Conservation (phyloP, 305 asterid genomes). For the Fraxinus latifolia region DNA sequence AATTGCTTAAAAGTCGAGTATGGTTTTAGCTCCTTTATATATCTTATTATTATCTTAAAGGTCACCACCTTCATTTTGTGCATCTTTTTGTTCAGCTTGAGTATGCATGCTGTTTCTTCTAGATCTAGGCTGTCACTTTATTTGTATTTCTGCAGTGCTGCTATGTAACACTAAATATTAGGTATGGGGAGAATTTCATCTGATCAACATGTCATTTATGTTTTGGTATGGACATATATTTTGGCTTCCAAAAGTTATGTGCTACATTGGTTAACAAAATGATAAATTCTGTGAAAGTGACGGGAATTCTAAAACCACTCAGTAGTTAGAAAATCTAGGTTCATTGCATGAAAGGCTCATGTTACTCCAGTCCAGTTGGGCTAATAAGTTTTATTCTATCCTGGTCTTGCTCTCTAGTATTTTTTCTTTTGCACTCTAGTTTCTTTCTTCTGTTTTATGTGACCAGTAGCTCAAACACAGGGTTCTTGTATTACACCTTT, state of each 20-base stretch:
- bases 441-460: neutral
- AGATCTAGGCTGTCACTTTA: neutral
- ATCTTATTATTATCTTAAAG: neutral
- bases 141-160: neutral
- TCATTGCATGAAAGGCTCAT: neutral
- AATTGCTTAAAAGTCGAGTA: constrained; percentile 9
- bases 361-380: neutral
- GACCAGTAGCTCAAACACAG: neutral
- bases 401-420: neutral
- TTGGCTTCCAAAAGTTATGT: neutral
- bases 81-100: constrained; percentile 1
- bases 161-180: neutral
- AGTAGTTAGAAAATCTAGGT: neutral
- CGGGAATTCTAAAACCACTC: neutral
- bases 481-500: neutral
- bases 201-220: neutral
- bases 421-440: neutral
- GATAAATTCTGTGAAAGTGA: neutral
- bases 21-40: constrained; percentile 12
- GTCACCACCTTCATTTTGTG: constrained; percentile 9
- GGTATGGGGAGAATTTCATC: neutral
- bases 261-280: neutral
- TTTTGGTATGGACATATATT: neutral
- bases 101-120: neutral
- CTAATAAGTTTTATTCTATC: neutral